A percentile compares a stretch with the other conserved stretches of the same genome.
phyloP scores from a whole-genome alignment of 2,329 filamentous ascomycete species.

The Teratosphaeria epicoccoides region DNA sequence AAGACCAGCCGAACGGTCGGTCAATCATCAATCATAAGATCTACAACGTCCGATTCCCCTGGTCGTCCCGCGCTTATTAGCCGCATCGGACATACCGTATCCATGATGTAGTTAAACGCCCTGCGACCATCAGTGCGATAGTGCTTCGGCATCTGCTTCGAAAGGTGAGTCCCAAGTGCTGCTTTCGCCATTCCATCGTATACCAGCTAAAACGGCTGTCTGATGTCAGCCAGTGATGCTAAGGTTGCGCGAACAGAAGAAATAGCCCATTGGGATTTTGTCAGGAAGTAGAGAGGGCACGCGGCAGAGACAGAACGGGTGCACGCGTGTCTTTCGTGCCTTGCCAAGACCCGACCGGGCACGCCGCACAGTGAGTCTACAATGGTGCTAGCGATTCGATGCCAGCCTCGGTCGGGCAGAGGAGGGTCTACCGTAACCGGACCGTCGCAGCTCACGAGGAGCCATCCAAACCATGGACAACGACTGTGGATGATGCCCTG shows the following conservation, averaged over 20 bases:
- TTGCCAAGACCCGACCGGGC: not conserved
- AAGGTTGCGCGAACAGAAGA: not conserved
- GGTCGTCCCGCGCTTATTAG: not conserved
- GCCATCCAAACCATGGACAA: no score
- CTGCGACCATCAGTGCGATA: not conserved
- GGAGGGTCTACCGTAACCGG: no score
- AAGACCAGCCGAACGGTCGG: not conserved
- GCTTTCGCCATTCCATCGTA: not conserved
- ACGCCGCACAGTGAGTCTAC: not conserved
- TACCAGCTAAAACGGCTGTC: not conserved
- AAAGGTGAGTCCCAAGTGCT: not conserved
- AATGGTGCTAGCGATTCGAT: not conserved
- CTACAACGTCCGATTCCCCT: not conserved
- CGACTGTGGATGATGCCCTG: no score
- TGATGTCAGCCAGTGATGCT: not conserved
- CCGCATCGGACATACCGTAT: not conserved
- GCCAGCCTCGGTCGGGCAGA: no score
- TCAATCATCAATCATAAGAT: not conserved
- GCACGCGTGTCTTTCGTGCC: not conserved
- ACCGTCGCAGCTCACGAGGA: not conserved
- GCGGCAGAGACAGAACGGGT: not conserved
- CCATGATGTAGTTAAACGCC: not conserved
- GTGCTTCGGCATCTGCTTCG: not conserved
- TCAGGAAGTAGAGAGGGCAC: not conserved
- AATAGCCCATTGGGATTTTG: not conserved